Conservation (phyloP, 352 stramenopile genomes). For the Phytophthora tentaculata region DNA sequence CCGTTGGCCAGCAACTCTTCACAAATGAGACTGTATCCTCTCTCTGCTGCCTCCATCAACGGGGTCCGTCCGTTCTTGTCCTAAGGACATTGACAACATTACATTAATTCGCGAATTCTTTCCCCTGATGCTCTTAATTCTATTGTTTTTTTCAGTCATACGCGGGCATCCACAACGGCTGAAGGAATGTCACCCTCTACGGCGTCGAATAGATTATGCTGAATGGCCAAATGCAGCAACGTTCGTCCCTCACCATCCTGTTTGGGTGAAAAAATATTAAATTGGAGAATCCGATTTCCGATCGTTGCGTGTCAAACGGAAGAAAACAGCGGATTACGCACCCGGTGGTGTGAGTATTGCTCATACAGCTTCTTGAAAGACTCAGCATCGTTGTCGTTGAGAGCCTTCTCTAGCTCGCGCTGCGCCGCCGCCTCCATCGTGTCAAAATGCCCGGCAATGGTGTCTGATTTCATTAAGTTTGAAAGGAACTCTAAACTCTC, state of each 20-base stretch:
- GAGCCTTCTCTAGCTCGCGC: conserved; percentile 29
- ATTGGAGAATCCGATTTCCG: conserved; percentile 1
- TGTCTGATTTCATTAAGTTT: conserved; percentile 25
- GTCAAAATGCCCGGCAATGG: neutral
- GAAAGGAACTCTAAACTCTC: neutral
- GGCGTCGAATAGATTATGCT: conserved; percentile 35
- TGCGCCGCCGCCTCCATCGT: conserved; percentile 17
- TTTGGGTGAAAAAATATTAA: conserved; percentile 4
- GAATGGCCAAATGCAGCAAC: conserved; percentile 37
- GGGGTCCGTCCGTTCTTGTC: conserved; percentile 39
- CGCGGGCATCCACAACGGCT: conserved; percentile 25
- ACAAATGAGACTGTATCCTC: conserved; percentile 42
- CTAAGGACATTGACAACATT: conserved; percentile 14
- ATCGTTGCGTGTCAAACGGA: neutral
- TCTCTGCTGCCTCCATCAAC: conserved; percentile 41
- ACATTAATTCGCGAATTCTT: neutral
- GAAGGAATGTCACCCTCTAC: conserved; percentile 32
- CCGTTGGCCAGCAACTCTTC: conserved; percentile 43
- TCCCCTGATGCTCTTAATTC: neutral
- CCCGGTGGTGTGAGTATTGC: conserved; percentile 31
- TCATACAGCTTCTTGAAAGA: conserved; percentile 31
- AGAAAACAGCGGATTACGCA: conserved; percentile 12
- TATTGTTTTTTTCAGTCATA: conserved; percentile 2
- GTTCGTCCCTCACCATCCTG: conserved; percentile 38
- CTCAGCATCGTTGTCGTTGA: conserved; percentile 23